Conservation (phyloP, 176 grass and related monocot species). For the Pontederia crassipes region DNA sequence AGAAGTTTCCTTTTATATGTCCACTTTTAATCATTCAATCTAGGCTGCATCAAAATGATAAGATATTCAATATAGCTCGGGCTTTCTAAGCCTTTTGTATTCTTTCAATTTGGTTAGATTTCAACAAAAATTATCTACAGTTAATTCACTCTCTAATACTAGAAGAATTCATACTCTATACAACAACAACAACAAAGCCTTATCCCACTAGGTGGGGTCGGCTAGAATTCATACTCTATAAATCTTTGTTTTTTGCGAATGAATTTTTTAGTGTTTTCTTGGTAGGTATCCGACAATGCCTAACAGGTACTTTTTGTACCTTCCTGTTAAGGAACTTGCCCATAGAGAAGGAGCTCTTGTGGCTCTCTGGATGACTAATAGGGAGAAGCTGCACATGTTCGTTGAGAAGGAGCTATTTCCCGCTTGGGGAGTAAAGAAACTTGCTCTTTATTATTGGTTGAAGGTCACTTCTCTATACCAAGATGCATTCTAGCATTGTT, state of each 20-base stretch:
- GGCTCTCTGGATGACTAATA: conserved; percentile 84
- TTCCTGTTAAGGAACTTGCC: conserved; percentile 90
- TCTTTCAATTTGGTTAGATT: too few species aligned
- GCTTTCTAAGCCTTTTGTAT: too few species aligned
- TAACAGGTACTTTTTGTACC: conserved; percentile 67
- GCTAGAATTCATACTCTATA: too few species aligned
- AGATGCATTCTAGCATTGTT: neutral
- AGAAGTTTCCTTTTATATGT: too few species aligned
- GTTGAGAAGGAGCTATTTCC: conserved; percentile 70
- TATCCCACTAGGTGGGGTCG: too few species aligned
- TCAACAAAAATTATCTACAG: too few species aligned
- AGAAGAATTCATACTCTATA: too few species aligned
- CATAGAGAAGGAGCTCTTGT: conserved; percentile 70
- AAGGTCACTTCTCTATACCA: conserved; percentile 37
- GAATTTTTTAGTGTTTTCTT: conserved; percentile 3
- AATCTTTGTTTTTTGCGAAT: neutral
- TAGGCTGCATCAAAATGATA: too few species aligned
- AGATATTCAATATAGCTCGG: too few species aligned
- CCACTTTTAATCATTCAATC: too few species aligned
- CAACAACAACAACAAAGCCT: too few species aligned
- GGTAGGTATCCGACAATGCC: conserved; percentile 85
- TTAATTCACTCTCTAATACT: too few species aligned
- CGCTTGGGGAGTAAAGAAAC: conserved; percentile 64
- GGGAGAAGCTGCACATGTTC: conserved; percentile 62
- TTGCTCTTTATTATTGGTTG: conserved; percentile 64